Evolutionary conservation across 164 flowering plant species (phyloP), one percentile per base, ranked within the genome.

Genomic region (Nelumbo lutea): DNA sequence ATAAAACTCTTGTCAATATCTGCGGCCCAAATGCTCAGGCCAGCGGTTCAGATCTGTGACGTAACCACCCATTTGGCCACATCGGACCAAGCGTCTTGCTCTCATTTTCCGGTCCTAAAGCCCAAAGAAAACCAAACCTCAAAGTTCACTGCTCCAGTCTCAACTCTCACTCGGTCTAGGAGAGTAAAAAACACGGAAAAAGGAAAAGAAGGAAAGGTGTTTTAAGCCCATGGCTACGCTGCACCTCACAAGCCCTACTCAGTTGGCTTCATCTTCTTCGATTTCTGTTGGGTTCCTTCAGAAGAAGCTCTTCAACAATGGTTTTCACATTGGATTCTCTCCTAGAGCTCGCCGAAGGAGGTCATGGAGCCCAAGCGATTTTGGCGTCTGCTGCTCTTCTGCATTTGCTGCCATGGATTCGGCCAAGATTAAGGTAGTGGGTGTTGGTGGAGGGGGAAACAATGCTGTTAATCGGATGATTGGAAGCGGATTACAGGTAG

Each of bases 401-500:
- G 83, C 90, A 3, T 94, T 89, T 67, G 64, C 82, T 3, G 82
- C 86, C 1, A 77, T 84, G 82, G 96, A 90, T 43, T 72, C 90
- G 6, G 98, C 98, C 4, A 90, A 83, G 82, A 95, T 95, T 73
- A 95, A 90, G 82, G 97, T 95, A n/a, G 83, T 95, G 0, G 97
- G 99, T 10, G 96, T 95, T 71, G 99, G 99, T 51, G 99, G 99
- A 0, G 99, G 99, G 14, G 97, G 98, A 42, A 95, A 95, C 80
- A 95, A 95, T 84, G 98, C 98, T 60, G 88, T 95, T 67, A 95
- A 95, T 77, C 88, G 97, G 72, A 95, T 92, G 98, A 89, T 95
- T 82, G 88, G 92, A 42, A 89, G 96, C 68, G 98, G 96, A 51
- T 81, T 95, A 56, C 90, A 92, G 84, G 98, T 90, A 14, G 66